Percentiles rank a stretch among this genome's conserved stretches.
These are phyloP conservation scores for Odonthalia washingtoniensis DNA, from an alignment of 31 red algal species.

Conservation along the genomic window DNA sequence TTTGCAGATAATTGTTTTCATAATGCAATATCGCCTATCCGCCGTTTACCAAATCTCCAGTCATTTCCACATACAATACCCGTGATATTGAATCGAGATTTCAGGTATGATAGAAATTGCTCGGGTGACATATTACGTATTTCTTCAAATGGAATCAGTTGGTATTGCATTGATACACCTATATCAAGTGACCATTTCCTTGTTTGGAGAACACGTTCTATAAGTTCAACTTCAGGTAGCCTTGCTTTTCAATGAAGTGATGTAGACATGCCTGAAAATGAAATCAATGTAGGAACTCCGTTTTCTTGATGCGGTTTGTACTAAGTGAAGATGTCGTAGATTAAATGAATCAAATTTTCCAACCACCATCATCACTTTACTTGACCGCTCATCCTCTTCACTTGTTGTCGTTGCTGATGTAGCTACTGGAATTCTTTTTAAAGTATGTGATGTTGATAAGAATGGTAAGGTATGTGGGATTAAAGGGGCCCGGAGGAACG, in stretches of 20 bases:
- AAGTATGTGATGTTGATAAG: too few relatives aligned
- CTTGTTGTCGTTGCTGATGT: too few relatives aligned
- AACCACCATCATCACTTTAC: constrained; percentile 58
- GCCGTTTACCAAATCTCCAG: constrained; percentile 84
- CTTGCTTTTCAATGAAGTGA: constrained; percentile 67
- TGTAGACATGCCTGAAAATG: constrained; percentile 87
- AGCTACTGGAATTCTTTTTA: too few relatives aligned
- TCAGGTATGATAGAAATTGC: constrained; percentile 63
- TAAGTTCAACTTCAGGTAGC: constrained; percentile 54
- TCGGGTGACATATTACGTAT: constrained; percentile 71
- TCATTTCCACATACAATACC: constrained; percentile 85
- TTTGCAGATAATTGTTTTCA: constrained; percentile 27
- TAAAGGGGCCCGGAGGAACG: too few relatives aligned
- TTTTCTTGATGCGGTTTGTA: constrained; percentile 43
- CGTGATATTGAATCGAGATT: constrained; percentile 30
- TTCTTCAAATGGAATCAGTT: constrained; percentile 64
- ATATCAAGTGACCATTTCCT: constrained; percentile 46
- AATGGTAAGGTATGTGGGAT: too few relatives aligned
- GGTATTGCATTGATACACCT: constrained; percentile 16
- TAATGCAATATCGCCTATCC: constrained; percentile 63
- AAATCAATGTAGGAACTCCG: constrained; percentile 63
- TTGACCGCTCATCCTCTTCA: too few relatives aligned
- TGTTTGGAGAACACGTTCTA: constrained; percentile 53
- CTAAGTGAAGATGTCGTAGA: constrained; percentile 76
- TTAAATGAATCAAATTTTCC: constrained; percentile 94